Conservation (phyloP, 228 moss, liverwort and hornwort genomes). For the Sphagnum fallax region DNA sequence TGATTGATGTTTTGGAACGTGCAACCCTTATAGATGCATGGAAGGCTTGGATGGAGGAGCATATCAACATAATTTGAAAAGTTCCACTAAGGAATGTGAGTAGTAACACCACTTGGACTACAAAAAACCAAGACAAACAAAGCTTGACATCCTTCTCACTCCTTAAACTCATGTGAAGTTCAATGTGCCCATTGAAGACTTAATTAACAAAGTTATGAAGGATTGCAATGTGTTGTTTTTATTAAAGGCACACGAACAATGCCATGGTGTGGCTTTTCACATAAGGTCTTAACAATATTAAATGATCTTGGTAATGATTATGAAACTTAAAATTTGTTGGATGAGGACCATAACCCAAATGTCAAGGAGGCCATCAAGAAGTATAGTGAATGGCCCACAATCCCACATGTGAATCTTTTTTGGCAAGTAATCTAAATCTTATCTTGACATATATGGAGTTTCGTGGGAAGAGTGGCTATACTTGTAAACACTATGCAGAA, state of each 20-base stretch:
- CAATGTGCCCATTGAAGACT: conserved; percentile 53
- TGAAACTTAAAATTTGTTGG: conserved; percentile 85
- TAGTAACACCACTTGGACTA: conserved; percentile 83
- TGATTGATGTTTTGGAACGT: conserved; percentile 65
- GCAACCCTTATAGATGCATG: conserved; percentile 78
- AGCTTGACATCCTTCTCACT: conserved; percentile 76
- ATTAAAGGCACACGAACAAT: conserved; percentile 84
- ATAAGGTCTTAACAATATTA: conserved; percentile 82
- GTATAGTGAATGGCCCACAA: conserved; percentile 93
- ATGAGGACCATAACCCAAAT: conserved; percentile 80
- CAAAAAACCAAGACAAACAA: conserved; percentile 53
- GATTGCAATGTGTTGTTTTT: conserved; percentile 63
- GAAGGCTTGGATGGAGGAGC: conserved; percentile 81
- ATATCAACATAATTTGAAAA: conserved; percentile 59
- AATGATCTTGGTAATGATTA: conserved; percentile 76
- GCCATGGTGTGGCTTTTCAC: conserved; percentile 91
- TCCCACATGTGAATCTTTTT: conserved; percentile 50
- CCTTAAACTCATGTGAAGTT: conserved; percentile 77
- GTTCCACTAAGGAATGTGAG: conserved; percentile 70
- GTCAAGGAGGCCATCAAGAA: conserved; percentile 73
- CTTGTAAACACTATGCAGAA: too few species aligned
- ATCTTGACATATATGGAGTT: too few species aligned
- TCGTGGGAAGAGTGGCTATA: too few species aligned
- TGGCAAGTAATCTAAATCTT: too few species aligned
- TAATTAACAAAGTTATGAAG: conserved; percentile 88